A percentile compares a stretch with the other conserved stretches of the same genome.
Conservation (phyloP, 2,329 filamentous ascomycete species). For the Alternaria consortialis region DNA sequence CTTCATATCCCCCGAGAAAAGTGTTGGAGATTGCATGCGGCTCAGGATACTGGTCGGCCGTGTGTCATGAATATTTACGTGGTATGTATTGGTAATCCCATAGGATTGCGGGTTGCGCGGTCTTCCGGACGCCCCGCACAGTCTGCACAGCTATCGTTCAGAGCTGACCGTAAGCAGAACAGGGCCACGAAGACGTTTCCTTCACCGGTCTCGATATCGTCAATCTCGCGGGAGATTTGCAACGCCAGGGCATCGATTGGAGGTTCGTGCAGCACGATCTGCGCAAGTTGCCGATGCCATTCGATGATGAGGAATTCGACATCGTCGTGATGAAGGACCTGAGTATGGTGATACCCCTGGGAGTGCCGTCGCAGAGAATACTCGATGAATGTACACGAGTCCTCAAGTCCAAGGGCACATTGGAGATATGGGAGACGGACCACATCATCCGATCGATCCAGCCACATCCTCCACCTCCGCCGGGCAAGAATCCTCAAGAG, state of each 20-base stretch:
- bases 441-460: conserved; percentile 83
- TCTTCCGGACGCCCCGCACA: not conserved
- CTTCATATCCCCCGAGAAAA: conserved; percentile 66
- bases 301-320: conserved; percentile 82
- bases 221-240: conserved; percentile 71
- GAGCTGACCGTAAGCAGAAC: conserved; percentile 27
- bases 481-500: conserved; percentile 67
- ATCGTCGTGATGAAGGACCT: conserved; percentile 89
- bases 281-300: conserved; percentile 77
- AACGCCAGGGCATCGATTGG: conserved; percentile 83
- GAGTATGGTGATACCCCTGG: conserved; percentile 70
- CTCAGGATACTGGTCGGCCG: conserved; percentile 86
- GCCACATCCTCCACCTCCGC: conserved; percentile 73
- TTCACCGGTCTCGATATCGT: conserved; percentile 88
- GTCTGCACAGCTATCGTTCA: not conserved
- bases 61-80: conserved; percentile 82
- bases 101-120: not conserved
- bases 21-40: conserved; percentile 91
- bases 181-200: conserved; percentile 73
- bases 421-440: conserved; percentile 93
- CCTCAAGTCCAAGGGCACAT: conserved; percentile 76
- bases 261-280: conserved; percentile 88
- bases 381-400: conserved; percentile 80
- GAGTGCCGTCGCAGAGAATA: conserved; percentile 62
- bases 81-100: conserved; percentile 41